phyloP scores from a whole-genome alignment of 345 rosid species.

The Rhodamnia rubescens region DNA sequence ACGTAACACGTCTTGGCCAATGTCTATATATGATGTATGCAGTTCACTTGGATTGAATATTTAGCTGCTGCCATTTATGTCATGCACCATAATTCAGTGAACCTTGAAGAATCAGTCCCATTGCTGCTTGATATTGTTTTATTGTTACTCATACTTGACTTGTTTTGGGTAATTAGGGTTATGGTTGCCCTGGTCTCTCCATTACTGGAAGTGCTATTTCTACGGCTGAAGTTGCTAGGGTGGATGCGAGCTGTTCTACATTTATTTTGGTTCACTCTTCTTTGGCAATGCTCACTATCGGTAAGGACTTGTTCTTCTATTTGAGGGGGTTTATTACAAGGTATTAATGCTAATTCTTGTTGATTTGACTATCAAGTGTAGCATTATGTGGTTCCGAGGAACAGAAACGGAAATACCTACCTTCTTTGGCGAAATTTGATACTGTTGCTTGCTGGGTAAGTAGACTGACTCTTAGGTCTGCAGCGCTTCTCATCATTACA shows the following conservation, averaged over 20 bases:
- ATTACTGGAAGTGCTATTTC: conserved; percentile 61
- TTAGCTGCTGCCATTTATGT: background rate
- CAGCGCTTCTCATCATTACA: background rate
- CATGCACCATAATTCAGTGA: background rate
- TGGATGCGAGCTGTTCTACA: conserved; percentile 92
- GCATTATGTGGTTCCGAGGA: conserved; percentile 89
- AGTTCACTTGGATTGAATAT: background rate
- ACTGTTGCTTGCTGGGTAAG: conserved; percentile 89
- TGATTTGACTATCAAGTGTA: conserved; percentile 20
- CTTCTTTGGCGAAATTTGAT: conserved; percentile 64
- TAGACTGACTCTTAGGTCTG: background rate
- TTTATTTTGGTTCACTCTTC: conserved; percentile 86
- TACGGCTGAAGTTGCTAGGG: conserved; percentile 77
- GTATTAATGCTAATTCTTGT: background rate
- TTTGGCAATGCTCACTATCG: conserved; percentile 93
- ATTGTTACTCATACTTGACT: conserved; percentile 3
- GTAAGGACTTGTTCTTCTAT: conserved; percentile 17
- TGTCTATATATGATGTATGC: background rate
- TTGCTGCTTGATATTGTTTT: background rate
- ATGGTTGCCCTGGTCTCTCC: conserved; percentile 89
- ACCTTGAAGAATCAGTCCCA: background rate
- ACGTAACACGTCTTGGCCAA: background rate
- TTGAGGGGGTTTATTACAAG: background rate
- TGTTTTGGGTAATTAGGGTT: conserved; percentile 45
- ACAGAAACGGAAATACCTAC: conserved; percentile 76